phyloP scores from a whole-genome alignment of 2,329 filamentous ascomycete genomes.

The Colletotrichum musicola region DNA sequence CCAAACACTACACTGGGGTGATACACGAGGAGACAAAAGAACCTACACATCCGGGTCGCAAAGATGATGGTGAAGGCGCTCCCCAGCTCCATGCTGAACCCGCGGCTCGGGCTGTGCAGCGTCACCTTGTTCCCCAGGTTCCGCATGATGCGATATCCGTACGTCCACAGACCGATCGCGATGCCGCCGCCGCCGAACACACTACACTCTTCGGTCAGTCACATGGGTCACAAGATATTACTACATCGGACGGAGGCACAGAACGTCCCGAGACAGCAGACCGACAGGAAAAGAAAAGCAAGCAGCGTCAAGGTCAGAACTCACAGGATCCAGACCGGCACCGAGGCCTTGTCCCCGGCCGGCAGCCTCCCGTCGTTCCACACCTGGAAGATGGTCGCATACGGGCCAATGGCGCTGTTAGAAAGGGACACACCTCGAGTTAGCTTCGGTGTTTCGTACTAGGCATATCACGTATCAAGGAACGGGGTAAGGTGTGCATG shows the following conservation, averaged over 20 bases:
- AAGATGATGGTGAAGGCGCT: constrained; percentile 13
- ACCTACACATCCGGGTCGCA: constrained; percentile 24
- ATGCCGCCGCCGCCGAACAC: constrained; percentile 65
- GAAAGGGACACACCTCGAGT: no score
- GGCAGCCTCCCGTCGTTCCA: constrained; percentile 62
- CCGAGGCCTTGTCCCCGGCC: constrained; percentile 48
- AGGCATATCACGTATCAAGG: background rate
- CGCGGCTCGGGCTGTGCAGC: constrained; percentile 64
- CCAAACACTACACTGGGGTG: background rate
- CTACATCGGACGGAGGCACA: no score
- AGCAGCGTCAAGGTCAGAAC: background rate
- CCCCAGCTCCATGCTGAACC: constrained; percentile 67
- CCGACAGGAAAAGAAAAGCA: background rate
- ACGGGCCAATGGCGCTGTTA: constrained; percentile 66
- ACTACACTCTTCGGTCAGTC: constrained; percentile 2
- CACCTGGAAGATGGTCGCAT: constrained; percentile 71
- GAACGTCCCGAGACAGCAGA: background rate
- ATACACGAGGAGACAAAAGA: constrained; percentile 21
- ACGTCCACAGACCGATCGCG: constrained; percentile 69
- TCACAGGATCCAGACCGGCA: constrained; percentile 66
- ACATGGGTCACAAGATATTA: background rate
- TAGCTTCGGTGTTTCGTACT: no score
- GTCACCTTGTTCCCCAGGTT: constrained; percentile 73
- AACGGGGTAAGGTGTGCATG: background rate
- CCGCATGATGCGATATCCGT: constrained; percentile 75